Percentiles rank a stretch among this genome's conserved stretches.
Conservation (phyloP, 805 yeast genomes). For the Hermanozyma aechmeae region DNA sequence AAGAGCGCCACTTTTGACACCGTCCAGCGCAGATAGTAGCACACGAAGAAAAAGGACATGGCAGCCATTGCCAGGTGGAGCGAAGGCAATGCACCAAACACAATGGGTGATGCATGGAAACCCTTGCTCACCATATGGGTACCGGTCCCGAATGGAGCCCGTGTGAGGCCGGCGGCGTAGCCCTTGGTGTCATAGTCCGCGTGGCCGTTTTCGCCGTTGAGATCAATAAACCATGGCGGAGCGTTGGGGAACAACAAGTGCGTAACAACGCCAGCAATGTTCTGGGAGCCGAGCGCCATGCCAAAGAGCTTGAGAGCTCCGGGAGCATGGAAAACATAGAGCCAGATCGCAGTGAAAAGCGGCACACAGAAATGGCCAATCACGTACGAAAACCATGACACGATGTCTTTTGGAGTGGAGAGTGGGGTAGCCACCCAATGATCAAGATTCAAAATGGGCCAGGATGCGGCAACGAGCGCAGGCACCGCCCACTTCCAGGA, state of each 20-base stretch:
- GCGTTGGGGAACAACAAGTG: conserved; percentile 61
- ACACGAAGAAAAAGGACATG: conserved; percentile 34
- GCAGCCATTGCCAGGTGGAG: conserved; percentile 61
- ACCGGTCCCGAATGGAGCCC: conserved; percentile 57
- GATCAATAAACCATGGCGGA: conserved; percentile 65
- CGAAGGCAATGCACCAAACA: conserved; percentile 59
- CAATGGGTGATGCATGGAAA: conserved; percentile 60
- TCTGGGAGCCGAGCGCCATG: conserved; percentile 50
- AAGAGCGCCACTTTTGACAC: conserved; percentile 26
- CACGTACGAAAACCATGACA: conserved; percentile 58
- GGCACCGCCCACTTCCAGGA: conserved; percentile 24
- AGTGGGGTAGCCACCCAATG: conserved; percentile 34
- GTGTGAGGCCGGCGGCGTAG: conserved; percentile 60
- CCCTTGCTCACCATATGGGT: conserved; percentile 52
- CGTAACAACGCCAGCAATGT: conserved; percentile 49
- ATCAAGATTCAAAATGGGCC: conserved; percentile 42
- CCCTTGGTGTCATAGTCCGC: conserved; percentile 59
- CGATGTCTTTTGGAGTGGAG: conserved; percentile 37
- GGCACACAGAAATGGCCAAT: conserved; percentile 54
- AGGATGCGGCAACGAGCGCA: conserved; percentile 31
- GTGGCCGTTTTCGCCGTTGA: conserved; percentile 46
- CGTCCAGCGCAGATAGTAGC: conserved; percentile 29
- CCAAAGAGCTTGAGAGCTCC: conserved; percentile 48
- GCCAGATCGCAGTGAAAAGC: conserved; percentile 49
- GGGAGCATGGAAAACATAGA: conserved; percentile 60